phyloP scores from a whole-genome alignment of 2,329 filamentous ascomycete species.

The Colletotrichum cereale region DNA sequence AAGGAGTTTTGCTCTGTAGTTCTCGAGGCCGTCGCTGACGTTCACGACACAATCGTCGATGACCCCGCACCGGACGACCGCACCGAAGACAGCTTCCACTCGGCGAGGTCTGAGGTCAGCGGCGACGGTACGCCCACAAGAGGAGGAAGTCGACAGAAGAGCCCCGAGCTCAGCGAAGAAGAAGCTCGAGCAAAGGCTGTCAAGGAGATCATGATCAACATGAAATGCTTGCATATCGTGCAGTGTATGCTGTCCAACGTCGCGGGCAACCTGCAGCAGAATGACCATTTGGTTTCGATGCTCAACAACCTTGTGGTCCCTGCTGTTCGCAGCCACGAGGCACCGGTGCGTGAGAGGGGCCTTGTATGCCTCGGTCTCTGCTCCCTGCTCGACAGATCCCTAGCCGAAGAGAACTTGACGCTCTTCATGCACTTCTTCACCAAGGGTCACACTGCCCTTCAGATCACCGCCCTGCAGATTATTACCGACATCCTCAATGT shows the following conservation, averaged over 20 bases:
- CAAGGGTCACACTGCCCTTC: conserved; percentile 90
- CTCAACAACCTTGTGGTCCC: conserved; percentile 97
- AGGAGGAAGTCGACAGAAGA: conserved; percentile 56
- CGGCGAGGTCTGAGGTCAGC: conserved; percentile 87
- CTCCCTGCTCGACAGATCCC: conserved; percentile 88
- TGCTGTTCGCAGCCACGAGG: conserved; percentile 92
- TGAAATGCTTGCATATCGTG: conserved; percentile 97
- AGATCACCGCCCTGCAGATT: conserved; percentile 91
- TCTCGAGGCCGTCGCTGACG: conserved; percentile 93
- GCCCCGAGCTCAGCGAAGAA: conserved; percentile 68
- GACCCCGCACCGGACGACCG: conserved; percentile 68
- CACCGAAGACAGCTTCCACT: conserved; percentile 85
- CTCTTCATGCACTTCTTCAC: conserved; percentile 97
- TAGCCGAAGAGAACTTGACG: conserved; percentile 91
- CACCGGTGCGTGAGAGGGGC: conserved; percentile 90
- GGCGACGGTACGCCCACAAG: conserved; percentile 70
- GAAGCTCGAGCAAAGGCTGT: conserved; percentile 81
- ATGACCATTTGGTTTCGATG: conserved; percentile 95
- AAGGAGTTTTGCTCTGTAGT: conserved; percentile 87
- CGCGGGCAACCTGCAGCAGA: conserved; percentile 86
- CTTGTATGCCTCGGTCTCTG: conserved; percentile 91
- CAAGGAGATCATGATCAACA: conserved; percentile 94
- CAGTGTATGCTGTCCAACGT: conserved; percentile 98
- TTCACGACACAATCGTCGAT: conserved; percentile 91
- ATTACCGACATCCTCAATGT: conserved; percentile 93